These are phyloP conservation scores for Peronosclerospora sorghi DNA, from an alignment of 352 stramenopile genomes.

Conservation along the genomic window DNA sequence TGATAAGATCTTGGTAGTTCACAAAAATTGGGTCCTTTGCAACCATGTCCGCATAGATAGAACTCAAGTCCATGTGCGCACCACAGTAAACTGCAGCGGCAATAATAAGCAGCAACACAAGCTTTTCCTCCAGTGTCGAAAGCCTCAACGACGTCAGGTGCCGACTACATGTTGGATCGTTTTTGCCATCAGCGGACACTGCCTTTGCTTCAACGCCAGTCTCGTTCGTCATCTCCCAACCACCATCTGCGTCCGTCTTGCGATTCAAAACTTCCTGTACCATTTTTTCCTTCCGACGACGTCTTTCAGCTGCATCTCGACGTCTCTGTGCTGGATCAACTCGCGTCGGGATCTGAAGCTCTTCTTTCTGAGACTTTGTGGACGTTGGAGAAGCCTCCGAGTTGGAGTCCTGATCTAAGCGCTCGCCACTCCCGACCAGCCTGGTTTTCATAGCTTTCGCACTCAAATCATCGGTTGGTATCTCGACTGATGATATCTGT, in stretches of 20 bases:
- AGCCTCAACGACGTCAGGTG: constrained; percentile 45
- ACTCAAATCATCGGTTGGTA: constrained; percentile 8
- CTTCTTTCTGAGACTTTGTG: background rate
- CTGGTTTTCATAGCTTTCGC: constrained; percentile 21
- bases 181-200: background rate
- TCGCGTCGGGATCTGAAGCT: constrained; percentile 32
- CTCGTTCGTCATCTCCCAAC: background rate
- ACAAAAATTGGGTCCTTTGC: constrained; percentile 37
- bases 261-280: constrained; percentile 41
- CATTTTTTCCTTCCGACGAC: constrained; percentile 45
- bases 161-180: constrained; percentile 32
- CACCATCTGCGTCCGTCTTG: background rate
- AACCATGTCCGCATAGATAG: constrained; percentile 34
- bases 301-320: constrained; percentile 48
- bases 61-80: constrained; percentile 34
- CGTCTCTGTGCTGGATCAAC: constrained; percentile 55
- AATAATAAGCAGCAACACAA: constrained; percentile 44
- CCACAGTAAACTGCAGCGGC: constrained; percentile 36
- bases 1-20: constrained; percentile 51
- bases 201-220: background rate
- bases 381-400: background rate
- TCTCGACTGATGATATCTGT: constrained; percentile 46
- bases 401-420: constrained; percentile 12
- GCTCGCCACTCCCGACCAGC: constrained; percentile 35
- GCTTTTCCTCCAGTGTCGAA: constrained; percentile 42